Evolutionary conservation across 371 early-diverging fungal genomes (phyloP).

Genomic region (Mucor indicus): DNA sequence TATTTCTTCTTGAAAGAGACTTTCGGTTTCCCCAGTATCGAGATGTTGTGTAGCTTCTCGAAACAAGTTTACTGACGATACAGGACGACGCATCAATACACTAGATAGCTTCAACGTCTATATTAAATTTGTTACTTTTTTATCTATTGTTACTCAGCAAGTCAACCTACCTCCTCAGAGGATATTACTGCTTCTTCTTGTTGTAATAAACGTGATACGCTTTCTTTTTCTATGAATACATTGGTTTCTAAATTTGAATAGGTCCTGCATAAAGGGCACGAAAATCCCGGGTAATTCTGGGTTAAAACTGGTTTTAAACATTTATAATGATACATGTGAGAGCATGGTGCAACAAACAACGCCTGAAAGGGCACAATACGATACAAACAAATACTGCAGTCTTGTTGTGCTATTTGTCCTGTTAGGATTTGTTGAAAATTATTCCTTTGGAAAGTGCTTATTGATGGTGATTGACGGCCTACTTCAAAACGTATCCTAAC

Average conservation of each 20-base stretch:
- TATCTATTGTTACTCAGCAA: too few relatives aligned
- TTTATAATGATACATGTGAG: conserved; percentile 96
- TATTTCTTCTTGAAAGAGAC: too few relatives aligned
- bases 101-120: too few relatives aligned
- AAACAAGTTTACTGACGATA: too few relatives aligned
- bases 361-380: conserved; percentile 93
- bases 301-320: conserved; percentile 76
- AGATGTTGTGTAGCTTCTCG: too few relatives aligned
- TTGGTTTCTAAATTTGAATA: conserved; percentile 89
- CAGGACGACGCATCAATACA: too few relatives aligned
- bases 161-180: too few relatives aligned
- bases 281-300: conserved; percentile 77
- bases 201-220: conserved; percentile 39
- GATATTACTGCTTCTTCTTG: too few relatives aligned
- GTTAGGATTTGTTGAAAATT: conserved; percentile 18
- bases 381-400: conserved; percentile 97
- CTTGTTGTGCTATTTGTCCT: conserved; percentile 37
- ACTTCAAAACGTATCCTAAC: conserved; percentile 83
- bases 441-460: conserved; percentile 20
- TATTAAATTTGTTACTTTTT: too few relatives aligned
- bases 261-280: conserved; percentile 93
- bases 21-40: too few relatives aligned
- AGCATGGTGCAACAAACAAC: conserved; percentile 94
- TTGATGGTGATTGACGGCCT: conserved; percentile 49
- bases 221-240: conserved; percentile 69